Evolutionary conservation across 768 basidiomycete species (phyloP), one percentile per base, ranked within the genome.

Genomic region (Calocera cornea): DNA sequence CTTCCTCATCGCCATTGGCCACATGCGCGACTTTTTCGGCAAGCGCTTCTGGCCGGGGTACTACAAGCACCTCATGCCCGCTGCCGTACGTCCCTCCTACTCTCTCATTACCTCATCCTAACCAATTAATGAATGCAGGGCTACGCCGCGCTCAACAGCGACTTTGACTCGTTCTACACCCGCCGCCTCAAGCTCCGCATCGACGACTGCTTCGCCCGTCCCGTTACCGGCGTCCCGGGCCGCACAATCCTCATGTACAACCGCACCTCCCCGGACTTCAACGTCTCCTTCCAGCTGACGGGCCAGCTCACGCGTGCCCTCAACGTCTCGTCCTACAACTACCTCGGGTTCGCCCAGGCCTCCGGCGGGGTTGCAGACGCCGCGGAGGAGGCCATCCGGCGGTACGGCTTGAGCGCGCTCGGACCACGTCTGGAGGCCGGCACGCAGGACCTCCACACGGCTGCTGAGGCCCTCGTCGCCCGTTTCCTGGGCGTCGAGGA

Each of bases 141-240:
- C 67, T 95, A 97, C 74, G 95, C 95, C 1, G 90, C 97, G 3
- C 83, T 98, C 69, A 95, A 93, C 78, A 97, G 94, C 10, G 97
- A 98, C 76, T 98, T 98, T 72, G 95, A 98, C 77, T 98, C 97
- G 5, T 99, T 98, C 80, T 98, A 98, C 82, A 95, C 95, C 68
- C 92, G 95, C 64, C 88, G 95, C 2, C 84, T 98, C 71, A 98
- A 98, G 76, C 81, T 83, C 12, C 92, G 95, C 66, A 87, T 98
- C 79, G 94, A 97, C 73, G 94, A 97, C 74, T 95, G 93, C 74
- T 98, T 97, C 79, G 85, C 87, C 1, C 86, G 91, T 68, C 95
- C 95, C 17, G 85, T 91, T 65, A 97, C 95, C 0, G 92, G 93
- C 36, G 95, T 98, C 34, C 92, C 97, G 2, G 95, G 95, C 2